phyloP scores from a whole-genome alignment of 306 rosid species.

The Quercus rubra region DNA sequence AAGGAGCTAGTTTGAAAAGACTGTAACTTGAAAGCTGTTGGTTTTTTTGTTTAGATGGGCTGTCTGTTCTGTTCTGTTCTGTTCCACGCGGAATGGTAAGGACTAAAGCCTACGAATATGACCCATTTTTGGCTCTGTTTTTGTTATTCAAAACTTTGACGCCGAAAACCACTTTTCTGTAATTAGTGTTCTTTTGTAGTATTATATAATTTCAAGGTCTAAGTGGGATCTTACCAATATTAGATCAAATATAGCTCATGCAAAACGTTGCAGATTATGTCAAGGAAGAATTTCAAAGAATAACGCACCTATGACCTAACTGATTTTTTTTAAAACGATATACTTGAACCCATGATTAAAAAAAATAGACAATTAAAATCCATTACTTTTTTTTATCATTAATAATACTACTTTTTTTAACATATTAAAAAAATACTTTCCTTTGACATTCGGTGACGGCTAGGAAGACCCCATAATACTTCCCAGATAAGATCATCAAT shows the following conservation, averaged over 20 bases:
- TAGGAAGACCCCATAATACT: too few species aligned
- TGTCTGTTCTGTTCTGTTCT: neutral
- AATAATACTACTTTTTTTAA: too few species aligned
- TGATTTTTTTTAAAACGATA: neutral
- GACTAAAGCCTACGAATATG: too few species aligned
- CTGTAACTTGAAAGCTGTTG: neutral
- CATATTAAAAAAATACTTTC: too few species aligned
- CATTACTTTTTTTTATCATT: too few species aligned
- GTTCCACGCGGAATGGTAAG: neutral
- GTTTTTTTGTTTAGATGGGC: neutral
- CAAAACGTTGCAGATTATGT: neutral
- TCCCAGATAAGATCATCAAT: too few species aligned
- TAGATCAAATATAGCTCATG: neutral
- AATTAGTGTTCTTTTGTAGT: neutral
- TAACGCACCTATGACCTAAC: neutral
- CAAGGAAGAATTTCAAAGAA: neutral
- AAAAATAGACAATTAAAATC: too few species aligned
- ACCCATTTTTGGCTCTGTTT: neutral
- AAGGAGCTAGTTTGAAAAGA: neutral
- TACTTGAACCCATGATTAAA: too few species aligned
- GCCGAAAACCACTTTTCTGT: conserved; percentile 4
- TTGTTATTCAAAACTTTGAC: neutral
- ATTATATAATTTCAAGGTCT: neutral
- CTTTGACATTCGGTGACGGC: too few species aligned
- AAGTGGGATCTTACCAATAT: neutral